A percentile compares a stretch with the other conserved stretches of the same genome.
Evolutionary conservation across 202 grass and related monocot species (phyloP).

Genomic region (Panicum virgatum): DNA sequence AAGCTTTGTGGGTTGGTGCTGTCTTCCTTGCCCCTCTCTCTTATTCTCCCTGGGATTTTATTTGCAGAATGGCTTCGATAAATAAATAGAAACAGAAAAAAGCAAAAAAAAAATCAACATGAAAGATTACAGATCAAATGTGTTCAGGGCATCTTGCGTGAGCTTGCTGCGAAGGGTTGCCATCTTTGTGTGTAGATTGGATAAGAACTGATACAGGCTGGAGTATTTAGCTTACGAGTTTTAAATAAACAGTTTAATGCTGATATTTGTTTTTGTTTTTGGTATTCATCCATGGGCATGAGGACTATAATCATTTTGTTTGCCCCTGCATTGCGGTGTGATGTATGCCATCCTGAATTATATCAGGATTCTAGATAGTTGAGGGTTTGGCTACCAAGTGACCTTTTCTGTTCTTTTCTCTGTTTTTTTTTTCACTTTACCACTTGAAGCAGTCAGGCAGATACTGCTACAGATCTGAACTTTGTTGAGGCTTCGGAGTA

Average conservation of each 20-base stretch:
- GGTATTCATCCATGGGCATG: not conserved
- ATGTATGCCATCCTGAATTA: not conserved
- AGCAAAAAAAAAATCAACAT: slow-evolving; percentile 6
- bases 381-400: not conserved
- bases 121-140: slow-evolving; percentile 41
- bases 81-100: slow-evolving; percentile 44
- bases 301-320: slow-evolving; percentile 8
- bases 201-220: slow-evolving; percentile 29
- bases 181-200: slow-evolving; percentile 20
- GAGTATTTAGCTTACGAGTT: slow-evolving; percentile 24
- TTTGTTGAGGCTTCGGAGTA: not conserved
- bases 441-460: not conserved
- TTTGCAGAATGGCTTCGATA: slow-evolving; percentile 61
- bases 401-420: not conserved
- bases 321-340: not conserved
- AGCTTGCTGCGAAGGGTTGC: slow-evolving; percentile 23
- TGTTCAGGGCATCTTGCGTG: slow-evolving; percentile 9
- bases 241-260: slow-evolving; percentile 16
- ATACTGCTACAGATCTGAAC: not conserved
- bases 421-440: not conserved
- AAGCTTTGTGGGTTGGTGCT: slow-evolving; percentile 1
- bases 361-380: not conserved
- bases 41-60: not conserved
- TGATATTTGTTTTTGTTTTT: not conserved
- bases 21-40: slow-evolving; percentile 10